A percentile compares a stretch with the other conserved stretches of the same genome.
These are phyloP conservation scores for Drechslerella coelobrocha DNA, from an alignment of 2,329 filamentous ascomycete species.

Conservation along the genomic window DNA sequence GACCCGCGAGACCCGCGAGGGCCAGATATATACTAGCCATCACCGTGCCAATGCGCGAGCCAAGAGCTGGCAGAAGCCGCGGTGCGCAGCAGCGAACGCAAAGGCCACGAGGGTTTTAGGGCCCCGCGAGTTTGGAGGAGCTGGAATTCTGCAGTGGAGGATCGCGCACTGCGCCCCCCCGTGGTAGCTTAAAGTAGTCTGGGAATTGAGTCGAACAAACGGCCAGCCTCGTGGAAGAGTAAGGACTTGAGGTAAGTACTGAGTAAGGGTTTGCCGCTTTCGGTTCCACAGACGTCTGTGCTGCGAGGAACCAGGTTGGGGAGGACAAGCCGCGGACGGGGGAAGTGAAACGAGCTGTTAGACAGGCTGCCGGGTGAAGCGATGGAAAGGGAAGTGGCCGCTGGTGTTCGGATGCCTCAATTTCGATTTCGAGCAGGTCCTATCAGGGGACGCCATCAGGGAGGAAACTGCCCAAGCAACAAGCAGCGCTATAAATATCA, in stretches of 20 bases:
- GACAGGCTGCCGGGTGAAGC: neutral
- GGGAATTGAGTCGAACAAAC: too few relatives aligned
- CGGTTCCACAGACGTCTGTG: too few relatives aligned
- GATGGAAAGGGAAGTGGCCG: neutral
- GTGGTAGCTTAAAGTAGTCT: too few relatives aligned
- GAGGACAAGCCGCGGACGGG: neutral
- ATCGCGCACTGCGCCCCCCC: neutral
- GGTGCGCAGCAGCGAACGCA: too few relatives aligned
- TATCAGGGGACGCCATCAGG: neutral
- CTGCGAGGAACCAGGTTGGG: neutral
- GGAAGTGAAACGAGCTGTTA: neutral
- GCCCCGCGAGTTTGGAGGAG: neutral
- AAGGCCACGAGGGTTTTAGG: neutral
- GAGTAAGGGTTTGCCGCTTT: too few relatives aligned
- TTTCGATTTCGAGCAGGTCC: constrained; percentile 1
- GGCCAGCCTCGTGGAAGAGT: too few relatives aligned
- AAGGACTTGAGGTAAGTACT: too few relatives aligned
- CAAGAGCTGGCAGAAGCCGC: neutral
- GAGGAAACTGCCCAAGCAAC: too few relatives aligned
- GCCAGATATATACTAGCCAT: neutral
- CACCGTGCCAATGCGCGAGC: neutral
- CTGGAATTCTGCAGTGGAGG: neutral
- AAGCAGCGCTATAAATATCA: too few relatives aligned
- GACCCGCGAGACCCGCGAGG: neutral
- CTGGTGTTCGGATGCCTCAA: neutral